Evolutionary conservation across 805 yeast genomes (phyloP).

Genomic region (Schizosaccharomyces cryophilus): DNA sequence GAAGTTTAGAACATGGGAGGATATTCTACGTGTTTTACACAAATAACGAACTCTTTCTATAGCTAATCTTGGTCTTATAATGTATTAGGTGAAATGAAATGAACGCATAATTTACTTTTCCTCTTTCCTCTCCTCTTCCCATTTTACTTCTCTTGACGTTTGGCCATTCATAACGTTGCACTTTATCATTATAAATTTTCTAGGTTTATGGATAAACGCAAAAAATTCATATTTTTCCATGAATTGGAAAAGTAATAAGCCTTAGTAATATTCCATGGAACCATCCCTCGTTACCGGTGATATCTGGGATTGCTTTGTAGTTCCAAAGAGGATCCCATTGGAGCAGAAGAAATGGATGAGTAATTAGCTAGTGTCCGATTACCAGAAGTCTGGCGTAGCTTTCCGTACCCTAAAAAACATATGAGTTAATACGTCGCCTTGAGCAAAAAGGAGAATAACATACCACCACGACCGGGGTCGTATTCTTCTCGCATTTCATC

Average conservation of each 20-base stretch:
- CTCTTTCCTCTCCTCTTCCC: too few relatives aligned
- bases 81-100: too few relatives aligned
- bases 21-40: slow-evolving; percentile 11
- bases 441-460: background rate
- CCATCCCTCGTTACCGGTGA: background rate
- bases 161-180: too few relatives aligned
- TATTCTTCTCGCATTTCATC: slow-evolving; percentile 31
- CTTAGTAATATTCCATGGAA: background rate
- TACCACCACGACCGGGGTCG: slow-evolving; percentile 22
- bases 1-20: slow-evolving; percentile 25
- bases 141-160: too few relatives aligned
- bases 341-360: background rate
- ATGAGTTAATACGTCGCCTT: background rate
- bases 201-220: background rate
- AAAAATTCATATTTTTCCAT: background rate
- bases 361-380: background rate
- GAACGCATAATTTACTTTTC: too few relatives aligned
- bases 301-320: background rate
- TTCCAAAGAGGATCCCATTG: background rate
- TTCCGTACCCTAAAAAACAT: background rate
- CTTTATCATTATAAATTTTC: too few relatives aligned
- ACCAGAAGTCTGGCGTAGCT: background rate
- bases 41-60: too few relatives aligned
- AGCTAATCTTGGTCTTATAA: too few relatives aligned
- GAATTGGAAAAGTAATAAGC: background rate